phyloP scores from a whole-genome alignment of 805 yeast species.

The Brettanomyces custersianus region DNA sequence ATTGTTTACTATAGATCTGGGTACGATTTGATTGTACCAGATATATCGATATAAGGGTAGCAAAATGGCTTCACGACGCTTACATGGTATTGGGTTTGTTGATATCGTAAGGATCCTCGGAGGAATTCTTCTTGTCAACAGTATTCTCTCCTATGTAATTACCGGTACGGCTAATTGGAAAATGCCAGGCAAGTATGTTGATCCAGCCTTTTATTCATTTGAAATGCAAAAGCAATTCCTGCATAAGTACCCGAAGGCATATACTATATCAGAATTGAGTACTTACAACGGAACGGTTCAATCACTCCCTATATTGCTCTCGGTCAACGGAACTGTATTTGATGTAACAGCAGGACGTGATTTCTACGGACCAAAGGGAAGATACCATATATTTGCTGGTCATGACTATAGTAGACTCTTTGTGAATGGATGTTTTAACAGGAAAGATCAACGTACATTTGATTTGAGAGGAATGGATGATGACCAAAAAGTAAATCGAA shows the following conservation, averaged over 20 bases:
- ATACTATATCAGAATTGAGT: slow-evolving; percentile 39
- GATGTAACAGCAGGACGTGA: slow-evolving; percentile 47
- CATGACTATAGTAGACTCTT: slow-evolving; percentile 61
- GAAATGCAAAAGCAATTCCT: slow-evolving; percentile 9
- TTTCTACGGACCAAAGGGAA: slow-evolving; percentile 47
- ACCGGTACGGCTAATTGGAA: slow-evolving; percentile 59
- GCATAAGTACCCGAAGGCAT: slow-evolving; percentile 14
- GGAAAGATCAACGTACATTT: slow-evolving; percentile 47
- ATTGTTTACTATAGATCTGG: neutral
- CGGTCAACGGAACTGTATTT: slow-evolving; percentile 50
- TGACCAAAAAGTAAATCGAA: slow-evolving; percentile 27
- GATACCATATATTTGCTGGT: slow-evolving; percentile 51
- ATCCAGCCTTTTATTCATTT: slow-evolving; percentile 29
- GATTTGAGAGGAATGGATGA: slow-evolving; percentile 53
- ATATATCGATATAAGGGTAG: neutral
- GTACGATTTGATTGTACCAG: neutral
- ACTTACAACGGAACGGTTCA: slow-evolving; percentile 42
- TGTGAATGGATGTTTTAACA: slow-evolving; percentile 59
- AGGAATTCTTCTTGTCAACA: slow-evolving; percentile 39
- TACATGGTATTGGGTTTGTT: slow-evolving; percentile 19
- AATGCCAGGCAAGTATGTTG: slow-evolving; percentile 39
- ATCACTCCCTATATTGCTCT: slow-evolving; percentile 45
- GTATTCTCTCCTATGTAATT: slow-evolving; percentile 45
- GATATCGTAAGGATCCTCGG: slow-evolving; percentile 36
- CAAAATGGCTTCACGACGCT: neutral